Evolutionary conservation across 1,284 basidiomycete genomes (phyloP), one percentile per base, ranked within the genome.

Genomic region (Ganoderma leucocontextum): DNA sequence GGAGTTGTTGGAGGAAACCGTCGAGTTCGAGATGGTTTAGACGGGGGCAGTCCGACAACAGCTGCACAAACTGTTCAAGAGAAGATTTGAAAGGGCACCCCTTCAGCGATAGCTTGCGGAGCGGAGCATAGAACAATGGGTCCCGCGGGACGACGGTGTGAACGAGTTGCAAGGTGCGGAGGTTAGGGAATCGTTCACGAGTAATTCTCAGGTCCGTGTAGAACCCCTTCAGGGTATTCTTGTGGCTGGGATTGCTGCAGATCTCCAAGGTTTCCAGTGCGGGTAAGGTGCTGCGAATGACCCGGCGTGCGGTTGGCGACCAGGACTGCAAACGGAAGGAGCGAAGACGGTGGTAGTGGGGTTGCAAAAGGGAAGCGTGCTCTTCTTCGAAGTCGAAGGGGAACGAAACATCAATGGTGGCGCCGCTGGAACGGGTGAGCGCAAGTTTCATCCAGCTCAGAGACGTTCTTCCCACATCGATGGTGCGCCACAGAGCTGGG

Each of bases 1-100:
- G 9, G 3, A 59, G 38, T 22, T 59, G 57, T 6, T 59, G 57
- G 7, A 59, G 57, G 10, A 59, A 59, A 6, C 39, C 15, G 12
- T 19, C n/a, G 38, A 59, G 57, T n/a, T 59, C 57, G 36, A 59
- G n/a, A 12, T 59, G 57, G 7, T 17, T 13, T n/a, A 59, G 57
- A 39, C 3, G 0, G 4, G 38, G 19, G 5, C 36, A 8, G 4
- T 22, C 19, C 1, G 38, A 6, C 8, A 59, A 22, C 3, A 59
- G n/a, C 8, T 39, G 17, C 22, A 39, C 19, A 12, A 59, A 59
- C 10, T 59, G 19, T 22, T 22, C 57, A 1, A 33, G 52, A 8
- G 52, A 55, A 17, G 13, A 35, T 2, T 55, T 17, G 33, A 29
- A 33, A 33, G 7, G 29, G 29, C 52, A 55, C 15, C 15, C 29